Conservation (phyloP, 1,284 basidiomycete genomes). For the Leccinum laetum region DNA sequence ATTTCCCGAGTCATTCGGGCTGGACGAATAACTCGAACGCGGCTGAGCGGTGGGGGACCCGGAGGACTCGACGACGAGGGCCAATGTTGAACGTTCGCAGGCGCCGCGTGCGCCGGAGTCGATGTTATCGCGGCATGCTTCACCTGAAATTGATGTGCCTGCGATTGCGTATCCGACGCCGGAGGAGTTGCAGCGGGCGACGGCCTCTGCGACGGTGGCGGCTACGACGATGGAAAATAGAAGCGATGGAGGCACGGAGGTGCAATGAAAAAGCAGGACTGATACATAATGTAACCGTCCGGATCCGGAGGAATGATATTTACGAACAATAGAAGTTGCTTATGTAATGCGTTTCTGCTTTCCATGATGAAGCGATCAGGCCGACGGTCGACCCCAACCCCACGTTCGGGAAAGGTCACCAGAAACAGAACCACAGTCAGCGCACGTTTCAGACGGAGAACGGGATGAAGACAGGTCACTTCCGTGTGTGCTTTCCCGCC, state of each 20-base stretch:
- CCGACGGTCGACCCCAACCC: conserved; percentile 31
- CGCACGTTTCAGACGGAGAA: conserved; percentile 16
- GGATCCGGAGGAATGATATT: no score
- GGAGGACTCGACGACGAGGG: conserved; percentile 21
- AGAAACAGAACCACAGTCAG: conserved; percentile 28
- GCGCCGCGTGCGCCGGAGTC: conserved; percentile 54
- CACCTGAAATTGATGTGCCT: no score
- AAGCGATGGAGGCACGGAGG: no score
- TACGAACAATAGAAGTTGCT: neutral
- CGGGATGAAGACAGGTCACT: conserved; percentile 24
- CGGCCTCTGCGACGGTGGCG: no score
- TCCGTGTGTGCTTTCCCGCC: conserved; percentile 15
- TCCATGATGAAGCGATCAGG: conserved; percentile 51
- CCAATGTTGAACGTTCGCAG: conserved; percentile 24
- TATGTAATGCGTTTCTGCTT: conserved; percentile 11
- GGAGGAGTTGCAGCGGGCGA: no score
- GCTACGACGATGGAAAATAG: no score
- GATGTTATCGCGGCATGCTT: no score
- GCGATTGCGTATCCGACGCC: no score
- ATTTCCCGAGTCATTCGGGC: conserved; percentile 29
- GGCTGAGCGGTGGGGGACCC: neutral
- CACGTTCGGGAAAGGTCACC: conserved; percentile 32
- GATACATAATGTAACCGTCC: no score
- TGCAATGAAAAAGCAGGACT: no score
- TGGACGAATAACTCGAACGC: conserved; percentile 17